A percentile compares a stretch with the other conserved stretches of the same genome.
These are phyloP conservation scores for Stereocaulon alpinum DNA, from an alignment of 495 filamentous ascomycete species.

Conservation along the genomic window DNA sequence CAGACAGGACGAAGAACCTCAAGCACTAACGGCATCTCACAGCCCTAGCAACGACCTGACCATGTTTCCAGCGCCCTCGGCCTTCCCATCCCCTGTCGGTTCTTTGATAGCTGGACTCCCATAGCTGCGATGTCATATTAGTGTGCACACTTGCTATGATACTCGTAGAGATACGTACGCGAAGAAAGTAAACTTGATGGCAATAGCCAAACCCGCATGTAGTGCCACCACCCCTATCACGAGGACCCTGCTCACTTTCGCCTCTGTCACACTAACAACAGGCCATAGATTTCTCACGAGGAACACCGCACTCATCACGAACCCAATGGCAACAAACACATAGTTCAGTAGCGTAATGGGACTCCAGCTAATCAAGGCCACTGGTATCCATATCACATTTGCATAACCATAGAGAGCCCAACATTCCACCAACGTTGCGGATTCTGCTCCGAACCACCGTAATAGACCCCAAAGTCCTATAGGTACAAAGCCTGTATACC, in stretches of 20 bases:
- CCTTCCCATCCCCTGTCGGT: conserved; percentile 8
- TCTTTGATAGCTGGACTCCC: conserved; percentile 18
- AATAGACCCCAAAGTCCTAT: conserved; percentile 77
- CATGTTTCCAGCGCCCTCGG: conserved; percentile 10
- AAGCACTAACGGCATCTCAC: neutral
- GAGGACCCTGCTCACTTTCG: conserved; percentile 79
- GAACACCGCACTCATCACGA: conserved; percentile 77
- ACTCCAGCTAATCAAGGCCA: conserved; percentile 84
- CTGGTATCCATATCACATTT: conserved; percentile 93
- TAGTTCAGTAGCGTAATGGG: conserved; percentile 79
- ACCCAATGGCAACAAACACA: conserved; percentile 84
- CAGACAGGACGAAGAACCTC: neutral
- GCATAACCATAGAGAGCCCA: conserved; percentile 90
- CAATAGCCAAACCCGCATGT: conserved; percentile 78
- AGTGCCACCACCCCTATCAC: conserved; percentile 72
- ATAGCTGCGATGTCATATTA: conserved; percentile 11
- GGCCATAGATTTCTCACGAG: conserved; percentile 88
- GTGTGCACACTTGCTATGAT: neutral
- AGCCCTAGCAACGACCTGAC: conserved; percentile 17
- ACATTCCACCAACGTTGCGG: conserved; percentile 81
- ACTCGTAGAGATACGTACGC: conserved; percentile 40
- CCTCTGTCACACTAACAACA: conserved; percentile 83
- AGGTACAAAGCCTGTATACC: conserved; percentile 80
- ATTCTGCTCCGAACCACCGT: conserved; percentile 85
- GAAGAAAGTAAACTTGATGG: conserved; percentile 96